These are phyloP conservation scores for Phytopythium boreale DNA, from an alignment of 352 stramenopile species.

Conservation along the genomic window DNA sequence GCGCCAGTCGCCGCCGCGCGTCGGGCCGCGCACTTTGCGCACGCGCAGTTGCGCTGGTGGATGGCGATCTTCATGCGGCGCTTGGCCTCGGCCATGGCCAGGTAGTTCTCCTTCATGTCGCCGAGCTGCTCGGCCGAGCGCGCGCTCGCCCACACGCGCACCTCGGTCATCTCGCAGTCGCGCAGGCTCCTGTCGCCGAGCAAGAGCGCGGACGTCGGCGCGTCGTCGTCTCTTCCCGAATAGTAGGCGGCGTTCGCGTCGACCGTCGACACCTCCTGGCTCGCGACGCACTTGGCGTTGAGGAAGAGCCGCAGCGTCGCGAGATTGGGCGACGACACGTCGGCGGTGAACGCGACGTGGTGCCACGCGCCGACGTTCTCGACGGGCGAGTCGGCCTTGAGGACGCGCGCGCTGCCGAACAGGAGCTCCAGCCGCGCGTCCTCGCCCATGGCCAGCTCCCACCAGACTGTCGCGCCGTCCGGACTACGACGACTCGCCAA, in stretches of 20 bases:
- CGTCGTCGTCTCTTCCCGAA: neutral
- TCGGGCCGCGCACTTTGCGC: conserved; percentile 66
- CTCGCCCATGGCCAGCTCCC: conserved; percentile 43
- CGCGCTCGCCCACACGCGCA: conserved; percentile 71
- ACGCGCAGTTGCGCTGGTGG: conserved; percentile 79
- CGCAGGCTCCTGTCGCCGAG: conserved; percentile 38
- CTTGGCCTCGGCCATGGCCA: conserved; percentile 79
- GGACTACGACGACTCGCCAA: conserved; percentile 12
- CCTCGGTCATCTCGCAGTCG: conserved; percentile 72
- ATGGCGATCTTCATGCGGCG: conserved; percentile 84
- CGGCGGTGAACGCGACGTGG: conserved; percentile 68
- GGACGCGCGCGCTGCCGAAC: conserved; percentile 28
- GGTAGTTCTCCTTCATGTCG: conserved; percentile 88
- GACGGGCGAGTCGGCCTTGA: conserved; percentile 43
- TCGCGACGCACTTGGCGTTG: conserved; percentile 49
- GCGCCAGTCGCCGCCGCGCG: conserved; percentile 18
- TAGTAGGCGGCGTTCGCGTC: conserved; percentile 24
- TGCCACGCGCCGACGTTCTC: conserved; percentile 45
- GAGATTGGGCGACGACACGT: conserved; percentile 47
- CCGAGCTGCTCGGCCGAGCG: conserved; percentile 68
- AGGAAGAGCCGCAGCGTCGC: conserved; percentile 59
- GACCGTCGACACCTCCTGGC: conserved; percentile 36
- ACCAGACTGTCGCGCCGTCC: conserved; percentile 23
- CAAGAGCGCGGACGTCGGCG: conserved; percentile 41
- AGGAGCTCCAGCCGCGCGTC: conserved; percentile 43